Evolutionary conservation across 371 early-diverging fungal genomes (phyloP).

Genomic region (Syncephalis fuscata): DNA sequence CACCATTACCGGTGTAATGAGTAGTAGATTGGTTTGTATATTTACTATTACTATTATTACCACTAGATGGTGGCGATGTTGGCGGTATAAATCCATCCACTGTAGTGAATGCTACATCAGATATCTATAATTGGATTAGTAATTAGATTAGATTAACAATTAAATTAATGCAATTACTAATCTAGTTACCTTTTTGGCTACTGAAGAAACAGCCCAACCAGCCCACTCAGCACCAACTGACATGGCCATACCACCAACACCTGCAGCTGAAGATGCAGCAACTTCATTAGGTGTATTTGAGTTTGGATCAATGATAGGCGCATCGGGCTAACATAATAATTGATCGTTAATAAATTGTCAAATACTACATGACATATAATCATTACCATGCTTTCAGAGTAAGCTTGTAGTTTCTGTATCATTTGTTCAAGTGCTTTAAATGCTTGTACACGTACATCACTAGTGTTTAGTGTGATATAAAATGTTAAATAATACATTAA

Average conservation of each 20-base stretch:
- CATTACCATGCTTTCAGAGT: slow-evolving; percentile 48
- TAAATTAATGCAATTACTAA: too few species aligned
- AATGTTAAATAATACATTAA: too few species aligned
- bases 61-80: too few species aligned
- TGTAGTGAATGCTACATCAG: neutral
- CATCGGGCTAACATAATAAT: slow-evolving; percentile 12
- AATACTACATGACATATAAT: neutral
- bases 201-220: slow-evolving; percentile 60
- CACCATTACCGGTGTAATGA: too few species aligned
- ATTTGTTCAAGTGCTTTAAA: slow-evolving; percentile 51
- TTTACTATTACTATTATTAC: too few species aligned
- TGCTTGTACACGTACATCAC: slow-evolving; percentile 66
- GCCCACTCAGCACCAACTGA: slow-evolving; percentile 27
- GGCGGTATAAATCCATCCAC: neutral
- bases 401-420: slow-evolving; percentile 38
- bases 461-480: slow-evolving; percentile 9
- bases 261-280: neutral
- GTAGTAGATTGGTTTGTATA: too few species aligned
- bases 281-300: slow-evolving; percentile 1
- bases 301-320: slow-evolving; percentile 7
- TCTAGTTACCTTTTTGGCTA: slow-evolving; percentile 19
- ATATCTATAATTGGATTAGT: neutral
- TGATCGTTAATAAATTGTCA: too few species aligned
- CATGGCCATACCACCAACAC: neutral
- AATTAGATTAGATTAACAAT: too few species aligned